These are phyloP conservation scores for Ceriops zippeliana DNA, from an alignment of 345 rosid genomes.

Conservation along the genomic window DNA sequence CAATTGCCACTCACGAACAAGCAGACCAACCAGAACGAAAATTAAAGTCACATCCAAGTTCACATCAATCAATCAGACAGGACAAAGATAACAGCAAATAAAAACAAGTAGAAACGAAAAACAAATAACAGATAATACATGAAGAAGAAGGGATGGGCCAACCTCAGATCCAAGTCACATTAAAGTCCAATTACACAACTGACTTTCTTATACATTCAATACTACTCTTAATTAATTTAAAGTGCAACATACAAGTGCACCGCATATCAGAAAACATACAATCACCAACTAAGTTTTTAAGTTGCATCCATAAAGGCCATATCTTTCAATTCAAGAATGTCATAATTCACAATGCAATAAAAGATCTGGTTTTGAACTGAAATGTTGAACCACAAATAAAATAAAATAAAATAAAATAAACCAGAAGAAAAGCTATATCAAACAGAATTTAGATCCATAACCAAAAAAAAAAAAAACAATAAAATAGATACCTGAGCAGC, in stretches of 20 bases:
- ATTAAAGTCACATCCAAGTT: background rate
- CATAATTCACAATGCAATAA: no score
- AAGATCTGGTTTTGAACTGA: no score
- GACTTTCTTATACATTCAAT: no score
- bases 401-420: background rate
- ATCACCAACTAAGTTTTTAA: background rate
- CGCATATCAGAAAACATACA: background rate
- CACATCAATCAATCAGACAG: background rate
- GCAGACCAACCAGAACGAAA: background rate
- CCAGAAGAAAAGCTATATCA: background rate
- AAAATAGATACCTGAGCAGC: constrained; percentile 81
- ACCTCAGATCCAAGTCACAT: no score
- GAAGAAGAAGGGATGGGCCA: no score
- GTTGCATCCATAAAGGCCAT: constrained; percentile 2
- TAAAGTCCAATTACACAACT: no score
- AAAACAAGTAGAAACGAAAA: no score
- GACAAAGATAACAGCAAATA: no score
- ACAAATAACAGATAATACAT: no score
- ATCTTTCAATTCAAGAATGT: background rate
- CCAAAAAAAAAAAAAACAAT: background rate
- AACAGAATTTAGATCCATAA: background rate
- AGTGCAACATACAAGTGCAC: background rate
- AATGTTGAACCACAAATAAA: no score
- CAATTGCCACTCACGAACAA: background rate
- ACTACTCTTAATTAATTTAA: no score